These are phyloP conservation scores for Blastocystis sp. DNA, from an alignment of 352 stramenopile genomes.

Conservation along the genomic window DNA sequence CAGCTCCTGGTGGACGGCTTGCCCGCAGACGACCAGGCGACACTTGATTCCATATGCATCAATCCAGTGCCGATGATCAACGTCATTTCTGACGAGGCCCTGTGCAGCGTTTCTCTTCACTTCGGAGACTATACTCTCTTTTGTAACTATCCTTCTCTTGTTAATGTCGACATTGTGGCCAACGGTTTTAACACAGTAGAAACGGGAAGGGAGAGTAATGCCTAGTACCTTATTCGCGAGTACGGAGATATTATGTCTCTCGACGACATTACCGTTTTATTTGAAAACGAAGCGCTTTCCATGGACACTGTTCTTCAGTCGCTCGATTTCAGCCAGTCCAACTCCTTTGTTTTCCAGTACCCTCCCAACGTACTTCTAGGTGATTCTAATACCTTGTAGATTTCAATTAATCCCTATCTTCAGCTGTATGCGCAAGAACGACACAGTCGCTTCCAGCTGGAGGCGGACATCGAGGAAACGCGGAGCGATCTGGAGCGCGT, in stretches of 20 bases:
- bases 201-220: background rate
- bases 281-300: slow-evolving; percentile 4
- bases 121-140: slow-evolving; percentile 32
- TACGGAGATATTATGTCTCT: slow-evolving; percentile 37
- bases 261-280: background rate
- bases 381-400: background rate
- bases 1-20: slow-evolving; percentile 30
- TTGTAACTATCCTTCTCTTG: background rate
- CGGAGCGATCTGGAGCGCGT: slow-evolving; percentile 14
- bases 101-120: slow-evolving; percentile 3
- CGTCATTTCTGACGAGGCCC: background rate
- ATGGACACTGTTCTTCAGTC: background rate
- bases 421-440: slow-evolving; percentile 16
- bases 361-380: background rate
- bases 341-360: background rate
- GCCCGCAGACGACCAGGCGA: background rate
- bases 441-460: slow-evolving; percentile 17
- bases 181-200: slow-evolving; percentile 48
- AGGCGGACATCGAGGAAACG: slow-evolving; percentile 16
- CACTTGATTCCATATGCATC: slow-evolving; percentile 4
- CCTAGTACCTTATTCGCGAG: slow-evolving; percentile 43
- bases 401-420: slow-evolving; percentile 11
- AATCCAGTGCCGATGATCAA: slow-evolving; percentile 10
- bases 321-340: background rate
- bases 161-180: slow-evolving; percentile 17